Base-by-base conservation (phyloP, 805 yeast species). In the Candida sanyiensis region DNA sequence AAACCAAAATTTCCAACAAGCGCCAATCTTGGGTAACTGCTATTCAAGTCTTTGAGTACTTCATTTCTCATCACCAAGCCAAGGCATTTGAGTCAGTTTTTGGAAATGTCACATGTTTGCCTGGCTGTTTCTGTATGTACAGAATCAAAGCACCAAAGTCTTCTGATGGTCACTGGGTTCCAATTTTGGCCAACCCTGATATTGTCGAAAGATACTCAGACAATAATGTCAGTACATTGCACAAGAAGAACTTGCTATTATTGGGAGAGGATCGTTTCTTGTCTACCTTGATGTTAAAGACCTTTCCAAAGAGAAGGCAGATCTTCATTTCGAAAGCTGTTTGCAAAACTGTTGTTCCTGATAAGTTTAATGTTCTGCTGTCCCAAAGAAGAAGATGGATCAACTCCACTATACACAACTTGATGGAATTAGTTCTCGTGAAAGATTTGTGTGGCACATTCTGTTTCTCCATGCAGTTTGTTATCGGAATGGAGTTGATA, bases 351-450 rank as follows among this genome's bases (percentile, higher is more conserved):
- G 63, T 86, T 44, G 96, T 82, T n/a, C 97, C 97, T 0, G 83
- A 80, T 51, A 70, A 71, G 35, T 88, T 88, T 58, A 71, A 63
- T 46, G 93, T 88, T 34, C 67, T 88, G 47, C 67, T 88, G 33
- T 88, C 96, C 1, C 97, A 88, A 59, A 81, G 97, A 59, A 85
- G 97, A 66, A 83, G 97, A 59, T 88, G 97, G 97, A 88, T 88
- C 51, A 88, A 88, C 61, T 88, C 96, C 5, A 89, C 97, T 0
- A 89, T 88, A 26, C 97, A 88, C 62, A 88, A 88, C 56, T 72
- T 88, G 61, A 73, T 89, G 78, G 97, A 88, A 60, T 74, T 88
- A 54, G 84, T 82, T 4, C 64, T 85, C 45, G 89, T 88, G 16
- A 77, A 78, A 38, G 96, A 88, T 58, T 69, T 89, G 47, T 88